Evolutionary conservation across 805 yeast species (phyloP).

Genomic region (Suhomyces kilbournensis): DNA sequence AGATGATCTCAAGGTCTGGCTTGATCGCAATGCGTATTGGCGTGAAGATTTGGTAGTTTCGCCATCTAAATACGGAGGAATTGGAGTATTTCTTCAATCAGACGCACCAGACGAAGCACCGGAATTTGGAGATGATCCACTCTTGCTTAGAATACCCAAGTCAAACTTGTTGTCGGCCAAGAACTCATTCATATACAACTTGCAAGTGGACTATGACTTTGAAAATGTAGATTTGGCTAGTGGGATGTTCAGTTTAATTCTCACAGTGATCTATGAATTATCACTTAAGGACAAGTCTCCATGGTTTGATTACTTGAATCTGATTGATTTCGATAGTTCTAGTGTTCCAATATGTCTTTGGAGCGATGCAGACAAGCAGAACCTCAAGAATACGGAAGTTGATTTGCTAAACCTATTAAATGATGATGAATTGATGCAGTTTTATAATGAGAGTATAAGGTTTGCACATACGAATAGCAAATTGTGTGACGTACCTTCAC

Average conservation of each 20-base stretch:
- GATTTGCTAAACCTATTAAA: constrained; percentile 60
- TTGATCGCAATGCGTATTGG: constrained; percentile 56
- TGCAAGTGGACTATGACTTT: constrained; percentile 51
- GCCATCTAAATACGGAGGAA: constrained; percentile 56
- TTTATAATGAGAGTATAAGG: constrained; percentile 37
- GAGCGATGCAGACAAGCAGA: constrained; percentile 46
- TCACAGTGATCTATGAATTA: constrained; percentile 72
- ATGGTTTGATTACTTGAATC: constrained; percentile 66
- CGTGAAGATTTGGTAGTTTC: constrained; percentile 46
- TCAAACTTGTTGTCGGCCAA: constrained; percentile 53
- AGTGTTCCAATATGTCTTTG: constrained; percentile 64
- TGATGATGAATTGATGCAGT: constrained; percentile 36
- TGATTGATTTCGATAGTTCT: constrained; percentile 42
- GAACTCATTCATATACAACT: constrained; percentile 61
- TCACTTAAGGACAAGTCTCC: constrained; percentile 64
- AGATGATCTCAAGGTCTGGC: constrained; percentile 40
- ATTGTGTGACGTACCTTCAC: constrained; percentile 35
- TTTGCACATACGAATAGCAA: constrained; percentile 36
- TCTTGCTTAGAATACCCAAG: constrained; percentile 62
- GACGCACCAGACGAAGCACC: constrained; percentile 32
- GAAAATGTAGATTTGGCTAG: constrained; percentile 30
- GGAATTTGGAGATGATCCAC: constrained; percentile 23
- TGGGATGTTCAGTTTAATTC: constrained; percentile 64
- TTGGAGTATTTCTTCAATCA: constrained; percentile 67
- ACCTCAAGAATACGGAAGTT: constrained; percentile 60